These are phyloP conservation scores for Neurospora crassa DNA, from an alignment of 2,329 filamentous ascomycete genomes.

Conservation along the genomic window DNA sequence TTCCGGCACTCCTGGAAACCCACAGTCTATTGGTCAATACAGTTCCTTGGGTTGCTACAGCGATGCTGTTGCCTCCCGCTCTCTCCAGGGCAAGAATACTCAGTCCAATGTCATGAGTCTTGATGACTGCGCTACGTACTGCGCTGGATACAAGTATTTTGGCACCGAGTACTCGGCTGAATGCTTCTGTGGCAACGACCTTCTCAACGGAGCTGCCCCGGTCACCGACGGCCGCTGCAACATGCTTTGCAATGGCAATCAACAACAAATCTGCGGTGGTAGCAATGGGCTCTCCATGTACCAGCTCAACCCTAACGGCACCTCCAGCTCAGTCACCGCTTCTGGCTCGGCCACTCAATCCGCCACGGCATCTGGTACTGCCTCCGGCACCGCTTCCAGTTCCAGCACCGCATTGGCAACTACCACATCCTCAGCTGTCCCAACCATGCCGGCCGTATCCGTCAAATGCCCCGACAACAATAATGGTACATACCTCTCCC, in stretches of 20 bases:
- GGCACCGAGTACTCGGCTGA: slow-evolving; percentile 15
- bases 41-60: slow-evolving; percentile 12
- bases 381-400: background rate
- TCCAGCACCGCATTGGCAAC: background rate
- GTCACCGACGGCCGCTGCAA: slow-evolving; percentile 16
- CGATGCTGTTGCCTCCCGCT: slow-evolving; percentile 9
- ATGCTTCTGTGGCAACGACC: slow-evolving; percentile 17
- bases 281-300: slow-evolving; percentile 24
- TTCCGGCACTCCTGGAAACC: background rate
- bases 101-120: slow-evolving; percentile 10
- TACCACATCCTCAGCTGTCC: background rate
- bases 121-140: slow-evolving; percentile 11
- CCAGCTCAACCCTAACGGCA: slow-evolving; percentile 1
- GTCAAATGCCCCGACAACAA: slow-evolving; percentile 7
- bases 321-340: background rate
- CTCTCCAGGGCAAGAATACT: slow-evolving; percentile 7
- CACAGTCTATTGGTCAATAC: background rate
- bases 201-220: slow-evolving; percentile 11
- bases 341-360: background rate
- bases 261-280: slow-evolving; percentile 22
- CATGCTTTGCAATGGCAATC: slow-evolving; percentile 23
- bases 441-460: slow-evolving; percentile 2
- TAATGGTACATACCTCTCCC: slow-evolving; percentile 3
- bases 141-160: slow-evolving; percentile 11
- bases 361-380: background rate